Conservation (phyloP, 1,139 yeast genomes). For the Diutina ranongensis region DNA sequence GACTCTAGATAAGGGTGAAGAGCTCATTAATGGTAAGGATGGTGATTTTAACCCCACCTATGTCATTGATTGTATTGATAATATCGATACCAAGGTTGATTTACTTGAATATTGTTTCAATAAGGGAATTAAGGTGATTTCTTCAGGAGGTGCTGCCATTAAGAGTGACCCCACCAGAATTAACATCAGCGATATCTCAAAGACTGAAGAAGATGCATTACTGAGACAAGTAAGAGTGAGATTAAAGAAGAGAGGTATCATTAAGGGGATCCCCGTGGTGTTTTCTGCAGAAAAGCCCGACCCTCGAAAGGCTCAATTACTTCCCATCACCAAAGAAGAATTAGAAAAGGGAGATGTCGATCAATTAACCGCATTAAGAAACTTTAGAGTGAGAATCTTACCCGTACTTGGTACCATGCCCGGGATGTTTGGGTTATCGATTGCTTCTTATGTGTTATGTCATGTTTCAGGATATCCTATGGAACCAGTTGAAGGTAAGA, state of each 20-base stretch:
- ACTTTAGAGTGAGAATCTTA: conserved; percentile 83
- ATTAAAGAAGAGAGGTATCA: conserved; percentile 67
- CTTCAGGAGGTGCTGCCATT: conserved; percentile 96
- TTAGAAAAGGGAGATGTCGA: conserved; percentile 73
- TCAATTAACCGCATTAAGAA: conserved; percentile 75
- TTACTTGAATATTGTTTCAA: conserved; percentile 62
- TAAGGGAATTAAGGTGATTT: conserved; percentile 49
- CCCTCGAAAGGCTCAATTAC: conserved; percentile 76
- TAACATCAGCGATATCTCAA: conserved; percentile 33
- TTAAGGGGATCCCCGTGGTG: conserved; percentile 71
- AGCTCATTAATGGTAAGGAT: conserved; percentile 41
- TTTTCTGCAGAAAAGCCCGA: conserved; percentile 95
- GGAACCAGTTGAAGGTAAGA: conserved; percentile 87
- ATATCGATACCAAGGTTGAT: conserved; percentile 90
- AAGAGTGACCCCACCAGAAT: conserved; percentile 38
- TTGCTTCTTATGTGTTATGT: conserved; percentile 76
- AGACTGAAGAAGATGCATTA: conserved; percentile 84
- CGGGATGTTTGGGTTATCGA: conserved; percentile 84
- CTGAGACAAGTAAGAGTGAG: conserved; percentile 82
- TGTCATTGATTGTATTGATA: conserved; percentile 90
- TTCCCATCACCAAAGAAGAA: conserved; percentile 77
- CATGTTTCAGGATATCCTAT: conserved; percentile 76
- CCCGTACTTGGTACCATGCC: conserved; percentile 97
- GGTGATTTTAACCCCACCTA: conserved; percentile 45
- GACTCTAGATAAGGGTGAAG: conserved; percentile 54